These are phyloP conservation scores for Neostapfia colusana DNA, from an alignment of 176 grass and related monocot genomes.

Conservation along the genomic window DNA sequence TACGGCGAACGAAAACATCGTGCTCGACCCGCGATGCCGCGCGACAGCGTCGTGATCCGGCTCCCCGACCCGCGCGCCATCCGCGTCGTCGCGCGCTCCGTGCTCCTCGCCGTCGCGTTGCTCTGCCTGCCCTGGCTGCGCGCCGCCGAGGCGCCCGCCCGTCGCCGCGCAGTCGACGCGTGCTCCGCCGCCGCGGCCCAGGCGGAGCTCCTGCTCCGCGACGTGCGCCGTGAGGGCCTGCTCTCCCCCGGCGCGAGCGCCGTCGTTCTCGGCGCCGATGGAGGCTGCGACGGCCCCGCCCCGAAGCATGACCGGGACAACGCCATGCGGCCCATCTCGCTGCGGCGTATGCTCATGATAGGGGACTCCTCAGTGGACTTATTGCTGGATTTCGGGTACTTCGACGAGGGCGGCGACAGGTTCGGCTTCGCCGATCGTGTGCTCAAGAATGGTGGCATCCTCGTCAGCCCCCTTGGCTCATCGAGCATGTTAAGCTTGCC, in stretches of 20 bases:
- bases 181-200: conserved; percentile 40
- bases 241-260: conserved; percentile 30
- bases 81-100: conserved; percentile 55
- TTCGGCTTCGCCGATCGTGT: conserved; percentile 54
- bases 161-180: conserved; percentile 14
- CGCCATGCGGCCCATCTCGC: conserved; percentile 32
- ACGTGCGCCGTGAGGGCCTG: conserved; percentile 61
- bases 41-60: conserved; percentile 53
- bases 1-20: conserved; percentile 27
- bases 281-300: conserved; percentile 18
- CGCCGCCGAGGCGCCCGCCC: conserved; percentile 11
- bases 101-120: conserved; percentile 53
- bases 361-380: conserved; percentile 63
- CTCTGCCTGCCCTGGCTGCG: conserved; percentile 59
- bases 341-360: conserved; percentile 32
- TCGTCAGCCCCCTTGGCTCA: conserved; percentile 28
- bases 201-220: conserved; percentile 61
- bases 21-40: conserved; percentile 27
- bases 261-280: conserved; percentile 50
- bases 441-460: conserved; percentile 63
- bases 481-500: conserved; percentile 44
- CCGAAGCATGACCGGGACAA: conserved; percentile 37
- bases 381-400: conserved; percentile 47
- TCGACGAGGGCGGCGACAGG: conserved; percentile 42
- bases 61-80: conserved; percentile 60